A percentile compares a stretch with the other conserved stretches of the same genome.
phyloP scores from a whole-genome alignment of 352 stramenopile genomes.

The Globisporangium middletonii region DNA sequence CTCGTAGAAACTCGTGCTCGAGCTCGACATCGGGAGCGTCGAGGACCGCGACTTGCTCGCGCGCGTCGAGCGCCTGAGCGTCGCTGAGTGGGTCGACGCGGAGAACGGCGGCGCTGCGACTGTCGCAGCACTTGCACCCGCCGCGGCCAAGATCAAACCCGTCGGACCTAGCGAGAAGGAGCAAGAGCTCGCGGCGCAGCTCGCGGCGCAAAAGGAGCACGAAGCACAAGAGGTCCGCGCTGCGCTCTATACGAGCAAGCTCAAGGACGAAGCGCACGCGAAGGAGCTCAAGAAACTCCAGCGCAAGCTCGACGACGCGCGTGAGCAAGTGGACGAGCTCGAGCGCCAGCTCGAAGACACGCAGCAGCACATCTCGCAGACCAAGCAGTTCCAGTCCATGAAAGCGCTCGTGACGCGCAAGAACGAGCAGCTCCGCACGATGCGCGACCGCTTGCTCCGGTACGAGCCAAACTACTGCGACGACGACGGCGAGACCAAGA shows the following conservation, averaged over 20 bases:
- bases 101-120: conserved; percentile 22
- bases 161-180: conserved; percentile 16
- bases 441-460: conserved; percentile 59
- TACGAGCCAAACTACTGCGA: conserved; percentile 66
- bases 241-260: conserved; percentile 35
- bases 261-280: conserved; percentile 41
- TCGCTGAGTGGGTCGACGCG: conserved; percentile 61
- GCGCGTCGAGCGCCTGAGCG: conserved; percentile 68
- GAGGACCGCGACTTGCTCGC: conserved; percentile 71
- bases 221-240: conserved; percentile 46
- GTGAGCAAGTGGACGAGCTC: conserved; percentile 48
- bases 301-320: conserved; percentile 47
- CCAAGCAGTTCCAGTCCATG: conserved; percentile 81
- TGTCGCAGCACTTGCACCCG: conserved; percentile 8
- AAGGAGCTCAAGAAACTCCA: conserved; percentile 51
- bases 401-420: conserved; percentile 79
- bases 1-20: conserved; percentile 44
- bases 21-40: conserved; percentile 67
- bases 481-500: conserved; percentile 37
- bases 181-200: conserved; percentile 26
- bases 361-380: conserved; percentile 66
- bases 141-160: not conserved
- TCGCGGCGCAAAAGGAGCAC: conserved; percentile 35
- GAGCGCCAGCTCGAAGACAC: conserved; percentile 50
- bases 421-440: conserved; percentile 68